These are phyloP conservation scores for Ascochyta clinopodiicola DNA, from an alignment of 2,329 filamentous ascomycete genomes.

Conservation along the genomic window DNA sequence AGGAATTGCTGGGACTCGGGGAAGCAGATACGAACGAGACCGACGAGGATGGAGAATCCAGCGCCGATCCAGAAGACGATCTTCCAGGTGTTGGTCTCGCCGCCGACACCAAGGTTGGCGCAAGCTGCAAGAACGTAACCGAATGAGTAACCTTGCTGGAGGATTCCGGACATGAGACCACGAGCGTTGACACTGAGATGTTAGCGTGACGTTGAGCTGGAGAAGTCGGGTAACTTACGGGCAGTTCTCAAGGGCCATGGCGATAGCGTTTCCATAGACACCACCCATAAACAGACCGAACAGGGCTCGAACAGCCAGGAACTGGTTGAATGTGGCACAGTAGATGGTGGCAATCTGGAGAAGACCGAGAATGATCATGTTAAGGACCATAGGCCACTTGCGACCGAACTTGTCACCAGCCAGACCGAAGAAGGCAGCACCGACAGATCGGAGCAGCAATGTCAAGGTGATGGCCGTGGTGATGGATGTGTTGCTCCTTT, in stretches of 20 bases:
- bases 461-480: constrained; percentile 78
- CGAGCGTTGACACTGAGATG: constrained; percentile 61
- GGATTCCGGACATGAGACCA: constrained; percentile 80
- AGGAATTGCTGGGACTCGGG: constrained; percentile 79
- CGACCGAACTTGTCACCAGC: constrained; percentile 80
- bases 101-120: constrained; percentile 76
- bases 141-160: constrained; percentile 82
- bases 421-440: constrained; percentile 77
- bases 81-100: constrained; percentile 70
- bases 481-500: constrained; percentile 70
- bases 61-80: constrained; percentile 76
- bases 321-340: constrained; percentile 72
- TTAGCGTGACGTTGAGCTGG: constrained; percentile 30
- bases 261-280: constrained; percentile 79
- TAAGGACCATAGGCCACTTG: constrained; percentile 83
- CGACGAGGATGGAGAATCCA: constrained; percentile 71
- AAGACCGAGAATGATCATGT: constrained; percentile 74
- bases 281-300: constrained; percentile 84
- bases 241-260: constrained; percentile 78
- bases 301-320: constrained; percentile 74
- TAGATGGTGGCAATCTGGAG: constrained; percentile 83
- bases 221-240: constrained; percentile 55
- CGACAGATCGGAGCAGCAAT: constrained; percentile 74
- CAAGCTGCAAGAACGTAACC: constrained; percentile 81
- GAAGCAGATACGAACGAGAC: constrained; percentile 70